Evolutionary conservation across 1,284 basidiomycete species (phyloP), one percentile per base, ranked within the genome.

Genomic region (Cryptococcus sp.): DNA sequence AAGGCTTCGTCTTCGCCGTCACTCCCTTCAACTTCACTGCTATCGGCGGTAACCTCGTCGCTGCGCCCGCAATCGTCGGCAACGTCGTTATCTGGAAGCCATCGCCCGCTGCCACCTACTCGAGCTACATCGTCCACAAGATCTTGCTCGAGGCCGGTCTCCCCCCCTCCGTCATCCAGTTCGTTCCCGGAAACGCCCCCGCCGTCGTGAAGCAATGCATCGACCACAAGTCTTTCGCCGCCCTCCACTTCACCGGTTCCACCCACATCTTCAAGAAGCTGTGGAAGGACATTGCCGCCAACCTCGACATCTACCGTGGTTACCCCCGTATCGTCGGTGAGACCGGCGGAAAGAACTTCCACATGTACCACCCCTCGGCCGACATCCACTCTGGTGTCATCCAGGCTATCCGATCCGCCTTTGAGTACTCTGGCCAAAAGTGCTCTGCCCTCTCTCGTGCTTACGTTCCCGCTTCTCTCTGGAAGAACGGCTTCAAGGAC

Each of bases 11-110:
- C 35, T 85, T 99, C 52, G 95, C 96, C 16, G 90, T 99, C 45
- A 94, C 95, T 5, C 95, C 95, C 0, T 99, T 99, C 84, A 99
- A 99, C 83, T 99, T 97, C 75, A 96, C 94, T 50, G 93, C 93
- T 31, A 97, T 97, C 64, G 93, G 91, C 56, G 94, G 91, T 23
- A 97, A 97, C 80, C 87, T 97, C 44, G 86, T 70, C 52, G 76
- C 76, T 85, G 93, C 87, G 16, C 95, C 95, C 40, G 93, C 92
- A 16, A 82, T 99, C 61, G 89, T 97, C 47, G 96, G 96, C 61
- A 99, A 99, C 79, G 91, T 93, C 57, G 87, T 90, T 56, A 83
- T 99, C 62, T 99, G 95, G 95, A 99, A 99, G 80, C 95, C 95
- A 17, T 94, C 94, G 0, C 96, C 95, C 11, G 89, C 88, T 56